Percentiles rank a stretch among this genome's conserved stretches.
phyloP scores from a whole-genome alignment of 2,329 filamentous ascomycete genomes.

The Chaetothyriales sp. region DNA sequence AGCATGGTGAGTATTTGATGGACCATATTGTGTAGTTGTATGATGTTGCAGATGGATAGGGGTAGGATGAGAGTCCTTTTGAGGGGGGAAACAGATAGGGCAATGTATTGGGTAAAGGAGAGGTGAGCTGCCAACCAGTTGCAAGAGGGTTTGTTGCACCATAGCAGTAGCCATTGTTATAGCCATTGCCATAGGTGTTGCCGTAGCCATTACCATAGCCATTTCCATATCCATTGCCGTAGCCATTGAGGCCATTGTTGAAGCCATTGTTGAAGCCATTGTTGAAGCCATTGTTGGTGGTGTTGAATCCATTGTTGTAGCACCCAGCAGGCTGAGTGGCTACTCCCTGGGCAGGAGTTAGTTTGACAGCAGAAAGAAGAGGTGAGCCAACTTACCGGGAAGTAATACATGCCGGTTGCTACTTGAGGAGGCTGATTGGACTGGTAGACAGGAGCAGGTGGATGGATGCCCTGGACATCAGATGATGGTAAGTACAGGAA shows the following conservation, averaged over 20 bases:
- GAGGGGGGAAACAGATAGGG: conserved; percentile 2
- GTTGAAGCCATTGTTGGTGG: too few species aligned
- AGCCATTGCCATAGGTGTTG: conserved; percentile 1
- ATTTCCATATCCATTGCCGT: too few species aligned
- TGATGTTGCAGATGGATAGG: conserved; percentile 4
- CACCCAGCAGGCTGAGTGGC: conserved; percentile 10
- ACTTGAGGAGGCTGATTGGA: conserved; percentile 9
- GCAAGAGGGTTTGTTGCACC: conserved; percentile 6
- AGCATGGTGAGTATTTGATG: conserved; percentile 8
- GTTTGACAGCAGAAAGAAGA: neutral
- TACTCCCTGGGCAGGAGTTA: conserved; percentile 2
- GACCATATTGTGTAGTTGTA: conserved; percentile 12
- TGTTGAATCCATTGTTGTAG: conserved; percentile 11
- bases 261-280: conserved; percentile 2
- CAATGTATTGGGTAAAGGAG: conserved; percentile 12
- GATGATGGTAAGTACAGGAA: conserved; percentile 9
- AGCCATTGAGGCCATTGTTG: conserved; percentile 7
- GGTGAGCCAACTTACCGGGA: conserved; percentile 5
- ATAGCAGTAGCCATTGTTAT: conserved; percentile 14
- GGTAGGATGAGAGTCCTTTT: conserved; percentile 4
- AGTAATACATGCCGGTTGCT: conserved; percentile 11
- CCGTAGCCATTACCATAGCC: conserved; percentile 3
- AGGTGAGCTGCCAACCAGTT: conserved; percentile 15
- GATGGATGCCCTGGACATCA: conserved; percentile 14
- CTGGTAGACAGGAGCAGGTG: conserved; percentile 14